Evolutionary conservation across 2,329 filamentous ascomycete genomes (phyloP).

Genomic region (Aspergillus pseudoglaucus): DNA sequence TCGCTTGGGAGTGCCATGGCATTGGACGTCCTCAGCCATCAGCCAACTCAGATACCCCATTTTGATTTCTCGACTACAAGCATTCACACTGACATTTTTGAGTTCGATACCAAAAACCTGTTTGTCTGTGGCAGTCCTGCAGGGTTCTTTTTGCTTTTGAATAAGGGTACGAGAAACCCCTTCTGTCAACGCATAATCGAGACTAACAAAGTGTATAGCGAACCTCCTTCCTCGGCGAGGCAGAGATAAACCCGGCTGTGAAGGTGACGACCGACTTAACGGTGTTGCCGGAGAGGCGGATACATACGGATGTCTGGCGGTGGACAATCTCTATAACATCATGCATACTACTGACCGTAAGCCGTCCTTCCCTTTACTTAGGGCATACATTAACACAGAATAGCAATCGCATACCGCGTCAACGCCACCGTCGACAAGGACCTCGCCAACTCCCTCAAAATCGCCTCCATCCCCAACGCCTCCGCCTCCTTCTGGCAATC

Average conservation of each 20-base stretch:
- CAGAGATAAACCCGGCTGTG: conserved; percentile 66
- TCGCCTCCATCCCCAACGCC: conserved; percentile 70
- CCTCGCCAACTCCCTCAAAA: conserved; percentile 70
- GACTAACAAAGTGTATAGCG: conserved; percentile 30
- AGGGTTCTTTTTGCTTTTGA: conserved; percentile 86
- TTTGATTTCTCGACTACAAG: conserved; percentile 33
- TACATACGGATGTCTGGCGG: conserved; percentile 80
- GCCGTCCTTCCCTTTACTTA: conserved; percentile 3
- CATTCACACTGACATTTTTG: conserved; percentile 58
- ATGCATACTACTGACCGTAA: conserved; percentile 62
- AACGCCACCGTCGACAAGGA: conserved; percentile 81
- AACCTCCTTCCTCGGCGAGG: conserved; percentile 69
- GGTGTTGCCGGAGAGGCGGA: conserved; percentile 71
- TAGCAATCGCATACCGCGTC: conserved; percentile 78
- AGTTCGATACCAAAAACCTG: conserved; percentile 85
- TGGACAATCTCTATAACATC: conserved; percentile 96
- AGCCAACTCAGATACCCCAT: conserved; percentile 65
- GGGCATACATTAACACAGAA: conserved; percentile 45
- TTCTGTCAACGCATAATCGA: not conserved
- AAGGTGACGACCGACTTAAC: conserved; percentile 54
- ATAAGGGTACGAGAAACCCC: conserved; percentile 43
- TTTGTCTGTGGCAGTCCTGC: conserved; percentile 87
- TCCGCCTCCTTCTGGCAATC: conserved; percentile 59
- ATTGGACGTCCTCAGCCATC: conserved; percentile 79
- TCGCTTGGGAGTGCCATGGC: conserved; percentile 94